Conservation (phyloP, 139 green algal genomes). For the Cymbomonas tetramitiformis region DNA sequence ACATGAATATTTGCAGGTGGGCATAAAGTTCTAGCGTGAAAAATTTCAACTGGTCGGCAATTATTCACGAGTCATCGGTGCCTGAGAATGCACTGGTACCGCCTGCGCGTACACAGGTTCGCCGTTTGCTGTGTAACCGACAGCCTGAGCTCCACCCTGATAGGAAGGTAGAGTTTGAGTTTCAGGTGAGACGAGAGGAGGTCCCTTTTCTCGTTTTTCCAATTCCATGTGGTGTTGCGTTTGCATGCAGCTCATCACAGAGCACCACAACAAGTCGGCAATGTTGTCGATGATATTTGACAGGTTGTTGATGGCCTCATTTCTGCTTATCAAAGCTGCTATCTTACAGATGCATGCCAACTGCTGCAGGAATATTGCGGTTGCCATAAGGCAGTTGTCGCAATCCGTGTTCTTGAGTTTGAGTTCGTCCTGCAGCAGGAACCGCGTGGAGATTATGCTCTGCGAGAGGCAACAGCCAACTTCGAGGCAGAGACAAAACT, state of each 20-base stretch:
- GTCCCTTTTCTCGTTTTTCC: neutral
- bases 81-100: too few relatives aligned
- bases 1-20: too few relatives aligned
- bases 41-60: too few relatives aligned
- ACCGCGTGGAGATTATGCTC: constrained; percentile 30
- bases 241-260: constrained; percentile 19
- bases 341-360: constrained; percentile 12
- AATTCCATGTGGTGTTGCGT: constrained; percentile 14
- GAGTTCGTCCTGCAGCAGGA: constrained; percentile 27
- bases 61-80: too few relatives aligned
- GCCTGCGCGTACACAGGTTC: too few relatives aligned
- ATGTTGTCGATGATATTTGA: constrained; percentile 11
- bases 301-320: neutral
- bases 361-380: constrained; percentile 10
- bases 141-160: too few relatives aligned
- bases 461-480: constrained; percentile 28
- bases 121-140: too few relatives aligned
- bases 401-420: neutral
- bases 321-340: neutral
- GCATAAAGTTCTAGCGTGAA: too few relatives aligned
- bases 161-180: too few relatives aligned
- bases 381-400: neutral
- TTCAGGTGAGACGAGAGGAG: too few relatives aligned
- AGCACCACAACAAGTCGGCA: constrained; percentile 19
- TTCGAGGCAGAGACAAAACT: constrained; percentile 32